phyloP scores from a whole-genome alignment of 2,329 filamentous ascomycete genomes.

The Talaromyces funiculosus region DNA sequence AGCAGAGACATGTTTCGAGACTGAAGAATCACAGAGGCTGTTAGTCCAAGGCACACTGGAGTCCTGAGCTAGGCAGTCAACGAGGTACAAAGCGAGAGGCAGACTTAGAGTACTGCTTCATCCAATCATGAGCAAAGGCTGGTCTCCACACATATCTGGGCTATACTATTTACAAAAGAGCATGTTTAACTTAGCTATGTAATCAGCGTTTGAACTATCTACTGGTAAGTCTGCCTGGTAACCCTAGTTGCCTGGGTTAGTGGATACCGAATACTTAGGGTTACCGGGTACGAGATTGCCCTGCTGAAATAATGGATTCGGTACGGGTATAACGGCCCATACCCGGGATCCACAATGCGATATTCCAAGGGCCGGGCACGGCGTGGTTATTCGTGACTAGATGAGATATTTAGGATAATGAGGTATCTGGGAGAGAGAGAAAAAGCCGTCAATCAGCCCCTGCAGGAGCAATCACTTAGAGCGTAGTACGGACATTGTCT shows the following conservation, averaged over 20 bases:
- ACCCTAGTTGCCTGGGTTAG: not conserved
- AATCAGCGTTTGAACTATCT: not conserved
- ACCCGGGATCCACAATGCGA: not conserved
- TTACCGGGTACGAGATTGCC: not conserved
- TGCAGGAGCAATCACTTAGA: not conserved
- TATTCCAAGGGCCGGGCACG: too few relatives aligned
- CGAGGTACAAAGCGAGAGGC: not conserved
- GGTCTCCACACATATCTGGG: not conserved
- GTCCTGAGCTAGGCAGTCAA: not conserved
- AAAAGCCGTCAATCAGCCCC: not conserved
- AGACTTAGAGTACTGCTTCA: not conserved
- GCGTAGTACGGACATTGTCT: not conserved
- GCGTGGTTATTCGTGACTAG: not conserved
- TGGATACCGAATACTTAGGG: not conserved
- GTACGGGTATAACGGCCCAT: conserved; percentile 1
- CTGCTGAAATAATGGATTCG: not conserved
- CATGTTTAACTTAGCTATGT: not conserved
- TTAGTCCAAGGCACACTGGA: not conserved
- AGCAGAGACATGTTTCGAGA: not conserved
- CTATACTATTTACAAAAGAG: not conserved
- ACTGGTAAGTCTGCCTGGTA: not conserved
- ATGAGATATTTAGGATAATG: not conserved
- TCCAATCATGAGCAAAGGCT: not conserved
- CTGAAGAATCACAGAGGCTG: not conserved
- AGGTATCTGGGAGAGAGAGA: too few relatives aligned